phyloP scores from a whole-genome alignment of 192 early-diverging fungal genomes.

The Hyaloraphidium curvatum region DNA sequence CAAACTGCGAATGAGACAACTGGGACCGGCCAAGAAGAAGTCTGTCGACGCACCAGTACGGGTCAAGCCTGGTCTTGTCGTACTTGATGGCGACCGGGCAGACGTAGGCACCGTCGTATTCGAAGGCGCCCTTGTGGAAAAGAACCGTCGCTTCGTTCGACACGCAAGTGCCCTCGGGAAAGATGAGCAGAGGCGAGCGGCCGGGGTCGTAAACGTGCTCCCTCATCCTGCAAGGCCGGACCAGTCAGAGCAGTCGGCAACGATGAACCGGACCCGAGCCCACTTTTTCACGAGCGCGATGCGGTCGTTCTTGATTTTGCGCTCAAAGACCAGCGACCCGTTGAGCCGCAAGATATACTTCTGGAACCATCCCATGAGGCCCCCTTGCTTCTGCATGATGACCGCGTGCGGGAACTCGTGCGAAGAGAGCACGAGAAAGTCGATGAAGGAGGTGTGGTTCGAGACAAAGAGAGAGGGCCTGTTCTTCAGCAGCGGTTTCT shows the following conservation, averaged over 20 bases:
- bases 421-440: constrained; percentile 26
- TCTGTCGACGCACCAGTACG: constrained; percentile 30
- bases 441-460: constrained; percentile 34
- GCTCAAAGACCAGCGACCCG: constrained; percentile 27
- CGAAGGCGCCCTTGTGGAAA: constrained; percentile 39
- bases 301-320: constrained; percentile 32
- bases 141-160: constrained; percentile 37
- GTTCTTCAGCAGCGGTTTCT: constrained; percentile 10
- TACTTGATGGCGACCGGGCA: constrained; percentile 33
- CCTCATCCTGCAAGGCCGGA: constrained; percentile 16
- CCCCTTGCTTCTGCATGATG: constrained; percentile 25
- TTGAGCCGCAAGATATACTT: constrained; percentile 22
- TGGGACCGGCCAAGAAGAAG: no score
- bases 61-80: constrained; percentile 29
- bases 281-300: constrained; percentile 20
- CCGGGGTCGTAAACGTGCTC: constrained; percentile 20
- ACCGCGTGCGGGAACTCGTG: constrained; percentile 31
- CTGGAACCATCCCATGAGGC: constrained; percentile 28
- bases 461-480: constrained; percentile 30
- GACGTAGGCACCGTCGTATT: constrained; percentile 21
- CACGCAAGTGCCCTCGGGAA: constrained; percentile 37
- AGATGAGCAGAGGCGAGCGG: constrained; percentile 25
- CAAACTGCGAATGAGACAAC: no score
- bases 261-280: neutral
- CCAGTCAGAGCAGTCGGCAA: neutral